These are phyloP conservation scores for Trichophyton mentagrophytes DNA, from an alignment of 2,329 filamentous ascomycete genomes.

Conservation along the genomic window DNA sequence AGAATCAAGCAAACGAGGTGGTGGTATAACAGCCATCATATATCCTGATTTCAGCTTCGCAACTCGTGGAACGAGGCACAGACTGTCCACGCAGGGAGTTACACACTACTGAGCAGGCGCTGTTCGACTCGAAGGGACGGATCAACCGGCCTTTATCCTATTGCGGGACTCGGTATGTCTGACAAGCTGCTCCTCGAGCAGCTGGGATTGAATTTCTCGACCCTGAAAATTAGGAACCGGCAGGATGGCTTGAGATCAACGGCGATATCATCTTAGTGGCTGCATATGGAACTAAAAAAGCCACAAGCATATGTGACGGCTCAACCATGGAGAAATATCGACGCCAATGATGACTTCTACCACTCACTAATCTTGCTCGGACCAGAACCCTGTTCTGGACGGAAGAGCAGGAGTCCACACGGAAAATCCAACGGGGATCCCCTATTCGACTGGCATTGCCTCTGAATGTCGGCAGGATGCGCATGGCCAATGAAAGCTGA, in stretches of 20 bases:
- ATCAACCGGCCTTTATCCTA: background rate
- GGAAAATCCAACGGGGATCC: no score
- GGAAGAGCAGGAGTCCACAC: no score
- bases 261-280: background rate
- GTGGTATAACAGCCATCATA: background rate
- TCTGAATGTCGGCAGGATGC: no score
- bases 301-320: no score
- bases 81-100: background rate
- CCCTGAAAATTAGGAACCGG: background rate
- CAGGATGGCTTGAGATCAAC: background rate
- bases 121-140: background rate
- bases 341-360: no score
- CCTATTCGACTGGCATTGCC: no score
- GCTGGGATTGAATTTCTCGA: no score
- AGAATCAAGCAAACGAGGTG: background rate
- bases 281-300: background rate
- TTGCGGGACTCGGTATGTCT: background rate
- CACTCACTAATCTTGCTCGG: no score
- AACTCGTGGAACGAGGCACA: background rate
- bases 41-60: background rate
- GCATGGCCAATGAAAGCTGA: no score
- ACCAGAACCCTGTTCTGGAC: no score
- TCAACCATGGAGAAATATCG: no score
- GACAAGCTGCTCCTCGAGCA: no score
- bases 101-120: background rate